These are phyloP conservation scores for Globisporangium nunn DNA, from an alignment of 352 stramenopile genomes.

Conservation along the genomic window DNA sequence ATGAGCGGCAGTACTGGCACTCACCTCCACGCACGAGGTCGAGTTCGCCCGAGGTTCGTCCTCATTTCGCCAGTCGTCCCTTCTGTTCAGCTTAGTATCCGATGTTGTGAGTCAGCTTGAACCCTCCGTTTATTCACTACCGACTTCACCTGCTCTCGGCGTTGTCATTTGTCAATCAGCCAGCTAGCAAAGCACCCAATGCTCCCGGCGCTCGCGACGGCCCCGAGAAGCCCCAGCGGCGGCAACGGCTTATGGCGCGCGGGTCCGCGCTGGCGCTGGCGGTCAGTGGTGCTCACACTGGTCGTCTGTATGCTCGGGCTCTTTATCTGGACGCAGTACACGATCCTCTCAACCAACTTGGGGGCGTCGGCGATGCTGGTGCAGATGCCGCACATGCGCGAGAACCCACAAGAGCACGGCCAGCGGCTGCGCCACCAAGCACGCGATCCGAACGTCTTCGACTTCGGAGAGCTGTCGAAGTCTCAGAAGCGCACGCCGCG, in stretches of 20 bases:
- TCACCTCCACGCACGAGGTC: no score
- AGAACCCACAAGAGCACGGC: neutral
- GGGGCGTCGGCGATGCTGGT: conserved; percentile 14
- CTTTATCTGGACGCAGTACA: conserved; percentile 54
- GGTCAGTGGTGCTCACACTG: conserved; percentile 9
- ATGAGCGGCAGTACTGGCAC: no score
- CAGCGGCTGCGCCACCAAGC: conserved; percentile 3
- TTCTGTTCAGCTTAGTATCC: no score
- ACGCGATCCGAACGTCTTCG: neutral
- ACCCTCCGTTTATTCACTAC: neutral
- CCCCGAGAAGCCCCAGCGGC: conserved; percentile 2
- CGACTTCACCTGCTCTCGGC: neutral
- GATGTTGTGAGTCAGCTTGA: neutral
- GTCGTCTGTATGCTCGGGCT: conserved; percentile 17
- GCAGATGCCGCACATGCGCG: neutral
- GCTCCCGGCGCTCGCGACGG: neutral
- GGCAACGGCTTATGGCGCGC: conserved; percentile 6
- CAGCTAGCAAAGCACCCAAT: neutral
- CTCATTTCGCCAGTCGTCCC: no score
- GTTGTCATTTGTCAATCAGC: neutral
- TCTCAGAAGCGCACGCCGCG: conserved; percentile 2
- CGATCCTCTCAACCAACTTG: conserved; percentile 33
- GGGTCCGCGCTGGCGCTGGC: conserved; percentile 15
- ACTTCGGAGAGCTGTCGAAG: conserved; percentile 7
- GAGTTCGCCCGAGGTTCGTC: no score